phyloP scores from a whole-genome alignment of 257 asterid species.

The Penstemon eatonii region DNA sequence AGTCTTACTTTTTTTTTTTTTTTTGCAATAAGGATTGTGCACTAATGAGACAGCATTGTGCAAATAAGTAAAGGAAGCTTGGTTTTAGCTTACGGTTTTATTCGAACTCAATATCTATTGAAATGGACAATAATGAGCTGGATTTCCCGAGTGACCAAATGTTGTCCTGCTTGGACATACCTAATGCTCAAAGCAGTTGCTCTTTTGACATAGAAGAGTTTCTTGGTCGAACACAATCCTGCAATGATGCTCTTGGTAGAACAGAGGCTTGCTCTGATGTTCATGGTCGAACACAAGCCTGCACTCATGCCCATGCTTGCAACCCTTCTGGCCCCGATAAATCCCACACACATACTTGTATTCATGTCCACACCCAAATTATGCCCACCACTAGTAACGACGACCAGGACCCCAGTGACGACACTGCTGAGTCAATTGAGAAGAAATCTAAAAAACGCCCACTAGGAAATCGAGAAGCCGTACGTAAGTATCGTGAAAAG shows the following conservation, averaged over 20 bases:
- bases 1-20: neutral
- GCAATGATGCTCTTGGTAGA: conserved; percentile 54
- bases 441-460: conserved; percentile 73
- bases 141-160: conserved; percentile 49
- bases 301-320: conserved; percentile 97
- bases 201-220: conserved; percentile 62
- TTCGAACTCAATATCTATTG: conserved; percentile 18
- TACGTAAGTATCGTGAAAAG: conserved; percentile 93
- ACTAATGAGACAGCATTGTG: neutral
- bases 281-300: conserved; percentile 64
- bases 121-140: conserved; percentile 57
- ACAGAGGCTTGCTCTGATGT: conserved; percentile 53
- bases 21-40: neutral
- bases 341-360: conserved; percentile 82
- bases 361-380: conserved; percentile 92
- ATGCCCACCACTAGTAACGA: conserved; percentile 60
- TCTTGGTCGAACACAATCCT: conserved; percentile 44
- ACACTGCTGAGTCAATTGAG: conserved; percentile 86
- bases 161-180: conserved; percentile 47
- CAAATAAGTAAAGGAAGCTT: neutral
- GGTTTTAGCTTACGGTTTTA: conserved; percentile 14
- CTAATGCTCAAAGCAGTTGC: conserved; percentile 56
- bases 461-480: conserved; percentile 92
- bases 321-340: conserved; percentile 88
- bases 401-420: conserved; percentile 67